Conservation (phyloP, 257 asterid genomes). For the Petunia secreta region DNA sequence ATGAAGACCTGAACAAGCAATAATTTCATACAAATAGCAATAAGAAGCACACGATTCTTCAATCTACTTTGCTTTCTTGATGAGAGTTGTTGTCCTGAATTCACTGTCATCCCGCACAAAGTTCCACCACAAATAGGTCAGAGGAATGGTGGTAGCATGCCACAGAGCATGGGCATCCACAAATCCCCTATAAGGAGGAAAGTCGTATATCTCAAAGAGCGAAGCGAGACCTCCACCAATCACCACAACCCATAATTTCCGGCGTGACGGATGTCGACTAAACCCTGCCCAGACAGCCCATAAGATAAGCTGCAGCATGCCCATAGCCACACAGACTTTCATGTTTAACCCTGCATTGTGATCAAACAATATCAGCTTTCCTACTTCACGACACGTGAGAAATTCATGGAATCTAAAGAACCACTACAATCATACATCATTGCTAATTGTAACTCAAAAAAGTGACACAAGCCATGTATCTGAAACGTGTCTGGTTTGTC, state of each 20-base stretch:
- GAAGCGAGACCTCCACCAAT: constrained; percentile 64
- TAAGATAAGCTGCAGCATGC: constrained; percentile 47
- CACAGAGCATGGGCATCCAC: constrained; percentile 84
- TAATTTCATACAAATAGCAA: neutral
- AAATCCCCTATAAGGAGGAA: constrained; percentile 71
- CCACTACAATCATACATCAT: neutral
- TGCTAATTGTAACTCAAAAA: neutral
- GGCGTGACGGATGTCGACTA: constrained; percentile 65
- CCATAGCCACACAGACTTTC: constrained; percentile 68
- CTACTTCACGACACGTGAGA: neutral
- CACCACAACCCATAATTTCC: constrained; percentile 72
- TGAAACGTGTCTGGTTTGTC: too few species aligned
- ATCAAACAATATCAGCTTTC: constrained; percentile 6
- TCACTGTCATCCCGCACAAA: constrained; percentile 75
- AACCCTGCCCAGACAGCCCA: constrained; percentile 86
- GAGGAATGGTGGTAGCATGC: constrained; percentile 83
- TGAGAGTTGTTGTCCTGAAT: constrained; percentile 58
- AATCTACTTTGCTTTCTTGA: constrained; percentile 63
- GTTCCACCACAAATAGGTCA: constrained; percentile 83
- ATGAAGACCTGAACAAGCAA: constrained; percentile 27
- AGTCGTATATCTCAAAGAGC: constrained; percentile 76
- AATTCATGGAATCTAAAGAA: neutral
- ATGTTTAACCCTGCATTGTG: constrained; percentile 67
- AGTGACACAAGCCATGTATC: constrained; percentile 4
- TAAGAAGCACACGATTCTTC: neutral